Conservation (phyloP, 2,329 filamentous ascomycete genomes). For the Alternaria viburni region DNA sequence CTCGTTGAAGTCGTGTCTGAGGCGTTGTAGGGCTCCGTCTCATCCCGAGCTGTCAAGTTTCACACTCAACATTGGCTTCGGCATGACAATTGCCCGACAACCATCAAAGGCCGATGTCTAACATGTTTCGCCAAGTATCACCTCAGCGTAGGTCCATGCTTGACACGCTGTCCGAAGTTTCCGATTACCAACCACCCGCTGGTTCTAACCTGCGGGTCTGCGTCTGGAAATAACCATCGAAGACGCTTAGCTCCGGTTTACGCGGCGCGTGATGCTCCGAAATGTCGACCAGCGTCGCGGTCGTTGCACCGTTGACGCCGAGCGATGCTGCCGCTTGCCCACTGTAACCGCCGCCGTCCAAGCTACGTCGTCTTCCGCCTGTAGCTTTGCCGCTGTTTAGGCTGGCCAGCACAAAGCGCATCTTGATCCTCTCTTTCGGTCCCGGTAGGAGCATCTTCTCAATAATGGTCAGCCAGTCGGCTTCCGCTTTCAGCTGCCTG, state of each 20-base stretch:
- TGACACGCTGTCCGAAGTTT: neutral
- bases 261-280: slow-evolving; percentile 17
- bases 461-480: slow-evolving; percentile 45
- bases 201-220: slow-evolving; percentile 34
- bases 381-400: slow-evolving; percentile 36
- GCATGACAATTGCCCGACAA: neutral
- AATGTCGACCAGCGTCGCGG: slow-evolving; percentile 22
- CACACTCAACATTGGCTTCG: neutral
- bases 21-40: neutral
- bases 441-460: slow-evolving; percentile 44
- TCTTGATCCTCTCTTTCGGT: slow-evolving; percentile 46
- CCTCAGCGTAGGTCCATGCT: neutral
- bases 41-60: slow-evolving; percentile 10
- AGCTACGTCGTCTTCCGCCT: slow-evolving; percentile 40
- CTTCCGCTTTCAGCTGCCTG: slow-evolving; percentile 43
- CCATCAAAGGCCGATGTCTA: neutral
- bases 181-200: slow-evolving; percentile 26
- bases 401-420: slow-evolving; percentile 36
- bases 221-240: slow-evolving; percentile 46
- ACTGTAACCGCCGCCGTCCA: slow-evolving; percentile 44
- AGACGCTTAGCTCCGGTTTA: slow-evolving; percentile 42
- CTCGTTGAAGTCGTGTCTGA: neutral
- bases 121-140: slow-evolving; percentile 24
- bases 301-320: slow-evolving; percentile 15
- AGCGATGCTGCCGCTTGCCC: slow-evolving; percentile 35